A percentile compares a stretch with the other conserved stretches of the same genome.
Evolutionary conservation across 139 green algal genomes (phyloP).

Genomic region (Mesostigma viride): DNA sequence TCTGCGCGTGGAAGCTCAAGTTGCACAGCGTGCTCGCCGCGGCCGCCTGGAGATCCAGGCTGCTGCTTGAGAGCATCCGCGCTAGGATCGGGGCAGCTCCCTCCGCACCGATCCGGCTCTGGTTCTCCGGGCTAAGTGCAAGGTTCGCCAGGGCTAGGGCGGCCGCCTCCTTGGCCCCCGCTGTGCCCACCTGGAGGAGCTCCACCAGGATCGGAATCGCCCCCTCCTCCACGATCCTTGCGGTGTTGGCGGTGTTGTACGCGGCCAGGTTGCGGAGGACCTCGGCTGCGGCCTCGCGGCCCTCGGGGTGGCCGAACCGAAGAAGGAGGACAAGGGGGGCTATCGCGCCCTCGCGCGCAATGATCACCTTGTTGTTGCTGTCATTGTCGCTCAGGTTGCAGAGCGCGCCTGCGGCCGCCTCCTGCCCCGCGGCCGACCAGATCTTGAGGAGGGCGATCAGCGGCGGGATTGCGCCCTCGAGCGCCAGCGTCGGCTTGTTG

Average conservation of each 20-base stretch:
- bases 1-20: not conserved
- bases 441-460: slow-evolving; percentile 15
- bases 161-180: not conserved
- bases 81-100: not conserved
- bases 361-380: slow-evolving; percentile 18
- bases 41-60: not conserved
- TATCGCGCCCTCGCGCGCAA: slow-evolving; percentile 23
- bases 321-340: slow-evolving; percentile 18
- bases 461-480: slow-evolving; percentile 15
- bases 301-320: not conserved
- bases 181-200: slow-evolving; percentile 3
- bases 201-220: slow-evolving; percentile 16
- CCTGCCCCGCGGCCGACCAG: not conserved
- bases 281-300: not conserved
- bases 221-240: slow-evolving; percentile 18
- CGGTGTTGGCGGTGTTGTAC: slow-evolving; percentile 21
- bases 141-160: not conserved
- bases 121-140: not conserved
- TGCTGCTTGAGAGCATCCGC: not conserved
- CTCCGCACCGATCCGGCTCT: not conserved
- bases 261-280: slow-evolving; percentile 10
- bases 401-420: slow-evolving; percentile 15
- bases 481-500: slow-evolving; percentile 26
- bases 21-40: not conserved
- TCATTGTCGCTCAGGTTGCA: slow-evolving; percentile 24